Evolutionary conservation across 2,329 filamentous ascomycete genomes (phyloP).

Genomic region (Periglandula ipomoeae): DNA sequence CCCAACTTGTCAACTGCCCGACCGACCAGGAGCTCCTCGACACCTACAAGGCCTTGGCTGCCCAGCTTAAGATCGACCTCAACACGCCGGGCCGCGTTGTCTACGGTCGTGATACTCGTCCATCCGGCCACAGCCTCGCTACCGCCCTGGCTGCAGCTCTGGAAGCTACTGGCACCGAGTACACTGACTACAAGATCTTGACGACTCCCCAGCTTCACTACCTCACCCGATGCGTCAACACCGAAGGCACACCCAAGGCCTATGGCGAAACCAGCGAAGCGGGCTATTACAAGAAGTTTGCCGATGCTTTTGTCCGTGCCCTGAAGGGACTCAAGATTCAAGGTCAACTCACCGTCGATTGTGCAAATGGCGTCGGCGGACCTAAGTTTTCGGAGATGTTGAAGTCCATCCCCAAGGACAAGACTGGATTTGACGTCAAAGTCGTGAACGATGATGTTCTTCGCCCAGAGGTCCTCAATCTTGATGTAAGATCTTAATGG

Average conservation of each 20-base stretch:
- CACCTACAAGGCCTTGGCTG: slow-evolving; percentile 66
- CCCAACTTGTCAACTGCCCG: slow-evolving; percentile 76
- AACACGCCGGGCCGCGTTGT: slow-evolving; percentile 67
- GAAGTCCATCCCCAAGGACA: slow-evolving; percentile 65
- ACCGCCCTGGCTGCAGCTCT: slow-evolving; percentile 71
- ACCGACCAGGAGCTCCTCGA: slow-evolving; percentile 66
- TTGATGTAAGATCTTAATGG: slow-evolving; percentile 56
- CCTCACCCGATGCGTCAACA: slow-evolving; percentile 89
- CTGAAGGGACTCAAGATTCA: slow-evolving; percentile 67
- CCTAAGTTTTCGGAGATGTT: slow-evolving; percentile 82
- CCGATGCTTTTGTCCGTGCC: slow-evolving; percentile 72
- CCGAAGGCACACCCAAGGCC: slow-evolving; percentile 72
- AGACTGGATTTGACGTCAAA: slow-evolving; percentile 68
- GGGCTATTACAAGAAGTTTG: slow-evolving; percentile 92
- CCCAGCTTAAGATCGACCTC: slow-evolving; percentile 67
- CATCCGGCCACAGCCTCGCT: slow-evolving; percentile 79
- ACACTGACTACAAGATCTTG: slow-evolving; percentile 78
- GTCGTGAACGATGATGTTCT: slow-evolving; percentile 91
- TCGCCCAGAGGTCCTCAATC: slow-evolving; percentile 80
- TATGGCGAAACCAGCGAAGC: slow-evolving; percentile 85
- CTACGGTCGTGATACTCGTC: slow-evolving; percentile 85
- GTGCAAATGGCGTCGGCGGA: slow-evolving; percentile 92
- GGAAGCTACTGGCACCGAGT: slow-evolving; percentile 63
- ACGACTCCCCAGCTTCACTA: slow-evolving; percentile 99
- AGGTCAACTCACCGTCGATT: slow-evolving; percentile 77